Percentiles rank a stretch among this genome's conserved stretches.
phyloP scores from a whole-genome alignment of 2,329 filamentous ascomycete genomes.

The Ophiostoma sp. region DNA sequence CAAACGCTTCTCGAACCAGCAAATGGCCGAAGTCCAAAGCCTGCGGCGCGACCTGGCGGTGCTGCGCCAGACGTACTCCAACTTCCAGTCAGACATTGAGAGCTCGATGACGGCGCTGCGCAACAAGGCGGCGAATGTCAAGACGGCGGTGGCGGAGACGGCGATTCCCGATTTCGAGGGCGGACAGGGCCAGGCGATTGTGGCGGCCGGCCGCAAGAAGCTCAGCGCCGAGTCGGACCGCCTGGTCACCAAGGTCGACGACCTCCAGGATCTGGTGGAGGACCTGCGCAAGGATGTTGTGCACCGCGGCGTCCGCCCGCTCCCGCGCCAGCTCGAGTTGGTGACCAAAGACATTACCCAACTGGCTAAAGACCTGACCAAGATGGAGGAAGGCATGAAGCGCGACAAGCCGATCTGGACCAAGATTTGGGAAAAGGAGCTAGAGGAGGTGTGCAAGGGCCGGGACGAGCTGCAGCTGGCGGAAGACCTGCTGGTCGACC shows the following conservation, averaged over 20 bases:
- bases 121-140: constrained; percentile 78
- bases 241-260: constrained; percentile 88
- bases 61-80: constrained; percentile 88
- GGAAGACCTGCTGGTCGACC: constrained; percentile 88
- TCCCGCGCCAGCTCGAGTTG: constrained; percentile 83
- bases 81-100: constrained; percentile 84
- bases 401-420: constrained; percentile 96
- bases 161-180: constrained; percentile 70
- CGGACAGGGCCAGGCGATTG: constrained; percentile 80
- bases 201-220: constrained; percentile 82
- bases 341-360: constrained; percentile 85
- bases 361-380: constrained; percentile 83
- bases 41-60: constrained; percentile 87
- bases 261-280: constrained; percentile 95
- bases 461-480: constrained; percentile 93
- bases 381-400: constrained; percentile 88
- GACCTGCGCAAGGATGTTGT: constrained; percentile 98
- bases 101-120: constrained; percentile 83
- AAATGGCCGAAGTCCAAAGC: constrained; percentile 75
- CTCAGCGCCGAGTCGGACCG: constrained; percentile 85
- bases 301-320: constrained; percentile 82
- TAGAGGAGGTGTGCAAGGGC: constrained; percentile 94
- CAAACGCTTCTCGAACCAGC: constrained; percentile 46
- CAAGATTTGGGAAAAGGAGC: constrained; percentile 98
- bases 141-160: constrained; percentile 70